Base-by-base conservation (phyloP, 768 basidiomycete species). In the Coprinopsis sp. region DNA sequence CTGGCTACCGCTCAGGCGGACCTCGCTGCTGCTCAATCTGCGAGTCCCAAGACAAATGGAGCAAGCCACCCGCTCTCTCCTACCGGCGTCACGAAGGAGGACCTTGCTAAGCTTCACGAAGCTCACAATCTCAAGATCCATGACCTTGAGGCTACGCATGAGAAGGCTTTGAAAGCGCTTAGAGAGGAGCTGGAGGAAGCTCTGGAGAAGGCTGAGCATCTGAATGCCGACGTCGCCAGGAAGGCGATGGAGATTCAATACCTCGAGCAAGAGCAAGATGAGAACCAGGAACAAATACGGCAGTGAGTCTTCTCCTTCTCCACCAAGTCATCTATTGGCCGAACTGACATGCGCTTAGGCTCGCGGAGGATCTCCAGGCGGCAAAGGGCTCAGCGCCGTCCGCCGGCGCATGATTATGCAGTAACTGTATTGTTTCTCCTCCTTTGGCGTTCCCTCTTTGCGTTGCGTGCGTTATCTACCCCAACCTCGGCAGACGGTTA, bases 241-340 rank as follows among this genome's bases (percentile, higher is more conserved):
- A 89, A 88, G 64, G 73, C 74, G 47, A 83, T 91, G 86, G 90
- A 91, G 66, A 84, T 91, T 37, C 73, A 79, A 53, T 87, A 82
- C 63, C 72, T 88, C 46, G 87, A 88, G 58, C 78, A 81, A 60
- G 87, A 89, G 21, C 79, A 85, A 58, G 87, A 90, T 33, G 90
- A 91, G 54, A 78, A 58, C 51, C 74, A 82, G 54, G 85, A 87
- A 58, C 76, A 81, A 49, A 82, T 90, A 47, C 81, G 81, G 58
- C 78, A 83, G 88, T 91, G 85, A 68, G 85, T 81, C n/a, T 59
- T 10, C 21, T 70, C 67, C 18, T 4, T 18, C 19, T 37, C 6
- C 18, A 10, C 14, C 19, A 7, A 12, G 14, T 29, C 12, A 29
- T 39, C 23, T 19, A 31, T 24, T 11, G 14, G n/a, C 28, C 5